Evolutionary conservation across 2,329 filamentous ascomycete genomes (phyloP).

Genomic region (Cercospora sojina): DNA sequence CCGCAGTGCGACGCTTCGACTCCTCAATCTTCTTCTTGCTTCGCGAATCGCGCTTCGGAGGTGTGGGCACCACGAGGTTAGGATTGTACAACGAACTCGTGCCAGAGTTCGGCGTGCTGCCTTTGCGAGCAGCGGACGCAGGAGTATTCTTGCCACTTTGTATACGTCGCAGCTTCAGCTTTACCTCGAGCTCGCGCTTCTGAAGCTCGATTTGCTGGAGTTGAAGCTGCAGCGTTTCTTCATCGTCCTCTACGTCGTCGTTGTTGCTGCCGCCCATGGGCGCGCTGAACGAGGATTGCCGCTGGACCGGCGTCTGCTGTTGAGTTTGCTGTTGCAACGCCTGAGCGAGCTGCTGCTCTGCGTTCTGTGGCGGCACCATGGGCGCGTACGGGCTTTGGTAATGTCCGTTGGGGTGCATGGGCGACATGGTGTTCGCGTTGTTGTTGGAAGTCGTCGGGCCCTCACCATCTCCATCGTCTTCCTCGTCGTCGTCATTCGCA

Average conservation of each 20-base stretch:
- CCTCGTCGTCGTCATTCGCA: slow-evolving; percentile 24
- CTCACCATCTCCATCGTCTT: slow-evolving; percentile 27
- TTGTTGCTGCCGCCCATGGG: slow-evolving; percentile 19
- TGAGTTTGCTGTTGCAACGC: slow-evolving; percentile 19
- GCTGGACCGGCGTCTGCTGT: slow-evolving; percentile 25
- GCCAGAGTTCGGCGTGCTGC: slow-evolving; percentile 21
- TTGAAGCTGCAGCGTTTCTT: slow-evolving; percentile 39
- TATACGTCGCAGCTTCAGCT: slow-evolving; percentile 39
- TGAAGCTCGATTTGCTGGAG: slow-evolving; percentile 40
- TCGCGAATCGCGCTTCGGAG: slow-evolving; percentile 38
- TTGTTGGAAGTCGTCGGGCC: not conserved
- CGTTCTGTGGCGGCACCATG: slow-evolving; percentile 29
- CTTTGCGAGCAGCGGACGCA: slow-evolving; percentile 19
- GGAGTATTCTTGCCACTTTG: slow-evolving; percentile 33
- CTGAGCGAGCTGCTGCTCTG: slow-evolving; percentile 35
- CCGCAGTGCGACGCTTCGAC: slow-evolving; percentile 38
- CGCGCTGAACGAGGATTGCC: slow-evolving; percentile 24
- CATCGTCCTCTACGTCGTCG: slow-evolving; percentile 35
- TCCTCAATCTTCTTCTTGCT: slow-evolving; percentile 43
- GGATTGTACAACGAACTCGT: slow-evolving; percentile 30
- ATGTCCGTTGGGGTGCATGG: slow-evolving; percentile 18
- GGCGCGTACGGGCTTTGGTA: slow-evolving; percentile 40
- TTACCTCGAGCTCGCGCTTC: slow-evolving; percentile 40
- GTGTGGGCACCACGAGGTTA: slow-evolving; percentile 26
- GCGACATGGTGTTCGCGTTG: slow-evolving; percentile 11